phyloP scores from a whole-genome alignment of 2,329 filamentous ascomycete genomes.

The Geosmithia morbida region DNA sequence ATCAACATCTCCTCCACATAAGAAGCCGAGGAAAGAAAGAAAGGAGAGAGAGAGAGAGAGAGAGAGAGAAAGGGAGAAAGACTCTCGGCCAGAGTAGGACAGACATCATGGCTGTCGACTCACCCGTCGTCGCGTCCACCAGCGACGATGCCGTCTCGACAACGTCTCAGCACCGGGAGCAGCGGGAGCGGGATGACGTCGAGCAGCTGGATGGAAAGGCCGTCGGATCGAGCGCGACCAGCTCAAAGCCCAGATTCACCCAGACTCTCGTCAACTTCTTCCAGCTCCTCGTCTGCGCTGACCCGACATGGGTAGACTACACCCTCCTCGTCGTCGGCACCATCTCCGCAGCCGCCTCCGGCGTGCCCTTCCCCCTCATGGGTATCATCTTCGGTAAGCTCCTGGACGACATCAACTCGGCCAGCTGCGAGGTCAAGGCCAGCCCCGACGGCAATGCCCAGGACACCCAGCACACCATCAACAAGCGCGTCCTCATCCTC shows the following conservation, averaged over 20 bases:
- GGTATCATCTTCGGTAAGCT: conserved; percentile 51
- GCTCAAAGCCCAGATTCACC: conserved; percentile 7
- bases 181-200: no score
- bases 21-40: background rate
- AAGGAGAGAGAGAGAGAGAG: no score
- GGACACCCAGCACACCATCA: conserved; percentile 27
- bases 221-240: background rate
- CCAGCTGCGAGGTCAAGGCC: conserved; percentile 30
- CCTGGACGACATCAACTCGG: conserved; percentile 43
- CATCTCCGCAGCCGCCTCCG: conserved; percentile 37
- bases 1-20: background rate
- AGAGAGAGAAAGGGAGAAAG: background rate
- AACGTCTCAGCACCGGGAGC: no score
- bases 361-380: conserved; percentile 47
- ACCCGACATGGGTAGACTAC: conserved; percentile 27
- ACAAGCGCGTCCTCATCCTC: conserved; percentile 43
- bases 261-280: conserved; percentile 22
- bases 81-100: no score
- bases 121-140: background rate
- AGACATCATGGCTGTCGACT: background rate
- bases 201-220: no score
- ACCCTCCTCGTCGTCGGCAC: conserved; percentile 25
- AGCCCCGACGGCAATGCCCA: conserved; percentile 7
- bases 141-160: no score
- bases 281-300: conserved; percentile 27